Evolutionary conservation across 306 rosid species (phyloP).

Genomic region (Vachellia pachyceras): DNA sequence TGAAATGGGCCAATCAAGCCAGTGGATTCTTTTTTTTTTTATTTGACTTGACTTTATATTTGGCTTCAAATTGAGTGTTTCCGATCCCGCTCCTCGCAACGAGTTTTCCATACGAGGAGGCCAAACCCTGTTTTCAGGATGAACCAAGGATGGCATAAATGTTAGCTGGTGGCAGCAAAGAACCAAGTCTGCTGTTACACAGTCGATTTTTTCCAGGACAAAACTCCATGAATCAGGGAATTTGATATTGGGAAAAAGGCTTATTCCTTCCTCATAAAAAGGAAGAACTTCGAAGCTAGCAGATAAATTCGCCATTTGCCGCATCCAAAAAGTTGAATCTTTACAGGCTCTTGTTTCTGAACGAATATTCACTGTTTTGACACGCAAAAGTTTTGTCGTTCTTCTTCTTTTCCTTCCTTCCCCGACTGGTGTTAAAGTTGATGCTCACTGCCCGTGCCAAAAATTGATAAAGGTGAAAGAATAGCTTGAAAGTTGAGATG

Average conservation of each 20-base stretch:
- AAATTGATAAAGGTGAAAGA: not conserved
- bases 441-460: not conserved
- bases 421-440: conserved; percentile 6
- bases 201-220: conserved; percentile 6
- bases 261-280: conserved; percentile 34
- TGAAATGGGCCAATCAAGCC: not conserved
- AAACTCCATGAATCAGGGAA: conserved; percentile 25
- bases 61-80: no score
- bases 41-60: not conserved
- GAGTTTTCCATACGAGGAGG: not conserved
- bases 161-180: not conserved
- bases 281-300: conserved; percentile 4
- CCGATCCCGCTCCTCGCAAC: no score
- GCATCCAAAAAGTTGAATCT: conserved; percentile 1
- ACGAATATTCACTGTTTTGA: conserved; percentile 32
- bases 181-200: not conserved
- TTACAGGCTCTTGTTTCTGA: conserved; percentile 11
- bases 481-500: not conserved
- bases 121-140: no score
- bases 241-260: conserved; percentile 12
- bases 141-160: not conserved
- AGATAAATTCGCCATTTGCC: not conserved
- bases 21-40: not conserved
- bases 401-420: not conserved
- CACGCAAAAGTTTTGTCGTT: not conserved